Evolutionary conservation across 1,284 basidiomycete species (phyloP), one percentile per base, ranked within the genome.

Genomic region (Coniophora puteana): DNA sequence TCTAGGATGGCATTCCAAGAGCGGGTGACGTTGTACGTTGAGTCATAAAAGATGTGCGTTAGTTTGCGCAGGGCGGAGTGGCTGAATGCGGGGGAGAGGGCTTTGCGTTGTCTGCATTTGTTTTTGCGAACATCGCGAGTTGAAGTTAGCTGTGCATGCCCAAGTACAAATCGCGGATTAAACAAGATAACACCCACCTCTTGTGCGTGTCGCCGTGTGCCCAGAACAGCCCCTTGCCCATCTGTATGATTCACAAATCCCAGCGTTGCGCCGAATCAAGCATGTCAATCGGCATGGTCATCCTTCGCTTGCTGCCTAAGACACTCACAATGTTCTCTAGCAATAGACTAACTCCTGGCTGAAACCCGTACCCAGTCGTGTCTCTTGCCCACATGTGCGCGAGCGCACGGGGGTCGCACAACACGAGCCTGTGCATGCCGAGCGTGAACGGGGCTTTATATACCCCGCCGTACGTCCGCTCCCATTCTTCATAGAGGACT

Each of bases 361-460:
- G n/a, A n/a, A n/a, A n/a, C n/a, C n/a, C n/a, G n/a, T n/a, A n/a
- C n/a, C n/a, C n/a, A n/a, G n/a, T n/a, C n/a, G 76, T 74, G 42
- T 80, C 76, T 44, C 62, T 68, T 1, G 69, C 59, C 49, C 75
- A 76, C 47, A 80, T 74, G 48, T 80, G 73, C 1, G 68, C 57
- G 22, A 74, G 63, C 0, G 78, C 78, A 51, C 72, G 76, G 0
- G 78, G 71, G 49, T 82, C 80, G 32, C 65, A 66, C n/a, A 83
- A 51, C 5, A 79, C 53, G 6, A 80, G 57, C 16, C 59, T 54
- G 3, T 51, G 58, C 0, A 57, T 53, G 3, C 76, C 76, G 6
- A 81, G 54, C 1, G 59, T 51, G 0, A 58, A 60, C 3, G 76
- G 72, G 12, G 76, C 48, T 34, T 59, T 51, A 51, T 62, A 80